A percentile compares a stretch with the other conserved stretches of the same genome.
These are phyloP conservation scores for Diplodia scrobiculata DNA, from an alignment of 2,329 filamentous ascomycete species.

Conservation along the genomic window DNA sequence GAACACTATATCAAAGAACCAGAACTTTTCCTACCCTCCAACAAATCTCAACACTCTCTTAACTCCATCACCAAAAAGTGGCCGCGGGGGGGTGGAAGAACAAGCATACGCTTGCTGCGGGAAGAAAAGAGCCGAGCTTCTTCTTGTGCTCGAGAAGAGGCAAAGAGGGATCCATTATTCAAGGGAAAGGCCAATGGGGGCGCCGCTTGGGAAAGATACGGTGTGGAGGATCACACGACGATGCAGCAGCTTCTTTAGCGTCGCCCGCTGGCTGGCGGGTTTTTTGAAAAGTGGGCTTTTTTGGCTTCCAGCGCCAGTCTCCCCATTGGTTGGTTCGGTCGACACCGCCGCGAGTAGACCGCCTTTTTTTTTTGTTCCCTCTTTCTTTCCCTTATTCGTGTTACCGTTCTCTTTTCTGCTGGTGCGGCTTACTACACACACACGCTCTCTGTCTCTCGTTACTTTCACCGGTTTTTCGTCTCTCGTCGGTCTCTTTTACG, in stretches of 20 bases:
- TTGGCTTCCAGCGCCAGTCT: background rate
- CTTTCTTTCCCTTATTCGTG: background rate
- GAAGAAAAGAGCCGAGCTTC: slow-evolving; percentile 1
- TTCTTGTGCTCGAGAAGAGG: background rate
- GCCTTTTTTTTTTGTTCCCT: background rate
- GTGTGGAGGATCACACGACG: slow-evolving; percentile 27
- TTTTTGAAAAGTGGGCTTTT: slow-evolving; percentile 6
- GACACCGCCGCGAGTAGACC: background rate
- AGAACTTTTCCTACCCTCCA: slow-evolving; percentile 8
- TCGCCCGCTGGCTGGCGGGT: background rate
- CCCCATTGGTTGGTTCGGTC: slow-evolving; percentile 6
- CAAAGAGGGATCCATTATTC: slow-evolving; percentile 1
- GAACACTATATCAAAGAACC: slow-evolving; percentile 6
- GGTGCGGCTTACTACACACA: background rate
- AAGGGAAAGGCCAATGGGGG: slow-evolving; percentile 7
- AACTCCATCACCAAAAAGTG: background rate
- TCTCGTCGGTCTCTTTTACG: background rate
- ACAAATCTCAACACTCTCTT: too few relatives aligned
- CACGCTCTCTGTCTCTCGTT: background rate
- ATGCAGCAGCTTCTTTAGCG: slow-evolving; percentile 13
- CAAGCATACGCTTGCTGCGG: background rate
- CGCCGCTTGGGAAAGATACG: slow-evolving; percentile 13
- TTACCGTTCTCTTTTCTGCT: background rate
- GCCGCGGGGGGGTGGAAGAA: slow-evolving; percentile 11
- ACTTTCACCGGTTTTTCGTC: background rate